These are phyloP conservation scores for Chrysoporthe austroafricana DNA, from an alignment of 2,329 filamentous ascomycete genomes.

Conservation along the genomic window DNA sequence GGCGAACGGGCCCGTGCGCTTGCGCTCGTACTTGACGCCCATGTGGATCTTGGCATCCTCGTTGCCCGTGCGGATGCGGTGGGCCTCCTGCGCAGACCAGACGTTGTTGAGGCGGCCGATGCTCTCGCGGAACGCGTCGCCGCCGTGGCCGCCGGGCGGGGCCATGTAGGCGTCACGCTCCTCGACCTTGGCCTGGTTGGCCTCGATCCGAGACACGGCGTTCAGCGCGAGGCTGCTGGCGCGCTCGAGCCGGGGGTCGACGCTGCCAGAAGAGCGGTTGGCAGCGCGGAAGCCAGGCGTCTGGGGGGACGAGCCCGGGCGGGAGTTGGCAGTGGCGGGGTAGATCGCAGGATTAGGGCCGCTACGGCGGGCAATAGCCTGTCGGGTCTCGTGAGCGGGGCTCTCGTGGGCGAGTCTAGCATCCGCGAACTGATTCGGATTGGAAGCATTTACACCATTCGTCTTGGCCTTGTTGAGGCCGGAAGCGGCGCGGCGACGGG, in stretches of 20 bases:
- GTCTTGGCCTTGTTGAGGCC: conserved; percentile 33
- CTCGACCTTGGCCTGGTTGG: conserved; percentile 55
- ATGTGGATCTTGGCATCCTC: conserved; percentile 62
- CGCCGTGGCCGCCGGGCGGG: conserved; percentile 20
- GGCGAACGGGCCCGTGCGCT: conserved; percentile 61
- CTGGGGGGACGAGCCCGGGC: conserved; percentile 41
- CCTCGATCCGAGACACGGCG: conserved; percentile 57
- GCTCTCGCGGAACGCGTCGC: conserved; percentile 49
- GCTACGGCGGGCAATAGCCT: conserved; percentile 44
- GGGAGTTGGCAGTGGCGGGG: conserved; percentile 36
- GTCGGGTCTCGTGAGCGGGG: conserved; percentile 47
- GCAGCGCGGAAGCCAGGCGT: conserved; percentile 41
- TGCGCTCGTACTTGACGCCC: conserved; percentile 66
- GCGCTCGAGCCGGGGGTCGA: conserved; percentile 46
- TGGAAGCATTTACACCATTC: conserved; percentile 18
- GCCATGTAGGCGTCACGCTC: conserved; percentile 45
- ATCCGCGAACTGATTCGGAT: conserved; percentile 14
- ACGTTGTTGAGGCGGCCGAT: conserved; percentile 58
- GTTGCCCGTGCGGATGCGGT: conserved; percentile 46
- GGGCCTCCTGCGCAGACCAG: conserved; percentile 58
- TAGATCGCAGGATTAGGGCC: conserved; percentile 37
- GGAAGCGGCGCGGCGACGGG: conserved; percentile 47
- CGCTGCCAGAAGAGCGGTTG: conserved; percentile 36
- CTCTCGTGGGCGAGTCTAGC: conserved; percentile 21
- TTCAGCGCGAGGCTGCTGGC: conserved; percentile 54